These are phyloP conservation scores for Teratosphaeria viscida DNA, from an alignment of 2,329 filamentous ascomycete genomes.

Conservation along the genomic window DNA sequence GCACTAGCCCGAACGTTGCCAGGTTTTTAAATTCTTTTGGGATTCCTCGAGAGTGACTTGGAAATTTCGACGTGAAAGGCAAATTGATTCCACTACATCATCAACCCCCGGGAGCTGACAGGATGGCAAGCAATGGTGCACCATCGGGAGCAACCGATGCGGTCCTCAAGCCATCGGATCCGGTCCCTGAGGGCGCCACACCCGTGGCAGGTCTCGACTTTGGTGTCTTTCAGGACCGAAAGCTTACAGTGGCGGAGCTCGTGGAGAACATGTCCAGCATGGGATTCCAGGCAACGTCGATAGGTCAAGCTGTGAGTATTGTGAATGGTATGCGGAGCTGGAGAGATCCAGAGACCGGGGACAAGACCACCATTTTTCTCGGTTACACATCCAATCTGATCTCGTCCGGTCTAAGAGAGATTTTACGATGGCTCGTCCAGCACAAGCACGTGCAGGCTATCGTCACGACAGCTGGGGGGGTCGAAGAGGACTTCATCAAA, in stretches of 20 bases:
- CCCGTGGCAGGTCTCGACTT: constrained; percentile 89
- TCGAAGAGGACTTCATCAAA: constrained; percentile 98
- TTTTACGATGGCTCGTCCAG: constrained; percentile 83
- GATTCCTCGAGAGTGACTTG: neutral
- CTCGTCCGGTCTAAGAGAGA: constrained; percentile 85
- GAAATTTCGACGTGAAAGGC: neutral
- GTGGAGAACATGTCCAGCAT: constrained; percentile 72
- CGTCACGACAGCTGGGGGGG: constrained; percentile 87
- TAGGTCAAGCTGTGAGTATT: constrained; percentile 79
- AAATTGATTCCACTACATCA: neutral
- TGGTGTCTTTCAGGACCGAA: constrained; percentile 61
- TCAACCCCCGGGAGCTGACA: neutral
- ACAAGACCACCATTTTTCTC: constrained; percentile 85
- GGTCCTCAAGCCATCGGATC: constrained; percentile 73
- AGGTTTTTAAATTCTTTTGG: neutral
- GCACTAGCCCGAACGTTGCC: neutral
- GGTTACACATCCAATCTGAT: constrained; percentile 98
- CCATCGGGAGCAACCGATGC: constrained; percentile 53
- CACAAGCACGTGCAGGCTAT: constrained; percentile 87
- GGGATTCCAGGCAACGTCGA: constrained; percentile 72
- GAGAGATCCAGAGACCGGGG: constrained; percentile 66
- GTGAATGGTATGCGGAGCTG: constrained; percentile 91
- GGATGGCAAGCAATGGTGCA: constrained; percentile 26
- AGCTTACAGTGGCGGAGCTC: constrained; percentile 78
- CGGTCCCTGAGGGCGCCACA: constrained; percentile 66